Base-by-base conservation (phyloP, 495 filamentous ascomycete genomes). In the Rostrohypoxylon terebratum region DNA sequence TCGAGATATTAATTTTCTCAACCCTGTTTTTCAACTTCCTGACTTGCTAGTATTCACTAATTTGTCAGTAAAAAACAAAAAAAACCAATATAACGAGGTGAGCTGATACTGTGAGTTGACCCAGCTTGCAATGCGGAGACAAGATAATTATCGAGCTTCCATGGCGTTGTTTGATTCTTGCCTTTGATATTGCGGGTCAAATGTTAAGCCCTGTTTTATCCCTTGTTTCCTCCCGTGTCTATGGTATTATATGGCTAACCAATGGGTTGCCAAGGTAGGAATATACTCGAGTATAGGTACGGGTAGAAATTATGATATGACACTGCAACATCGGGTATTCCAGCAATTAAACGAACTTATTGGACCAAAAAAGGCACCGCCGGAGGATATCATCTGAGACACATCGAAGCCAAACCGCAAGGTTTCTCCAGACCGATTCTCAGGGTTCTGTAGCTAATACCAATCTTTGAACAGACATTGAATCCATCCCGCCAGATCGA, bases 351-450 rank as follows among this genome's bases (percentile, higher is more conserved):
- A 14, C 8, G 23, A 71, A 40, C 16, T 48, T 53, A 71, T 74
- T 71, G 55, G 59, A 16, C 18, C 18, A n/a, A n/a, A 20, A 11
- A 4, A 11, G 34, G 33, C 8, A 9, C 50, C 10, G n/a, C n/a
- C 54, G 33, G 28, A 3, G 36, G 42, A 71, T 68, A 45, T 62
- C 68, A 45, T 68, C 38, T 59, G 50, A 71, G 63, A 68, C 63
- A 67, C 47, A 48, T 47, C 60, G 57, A 59, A 50, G 33, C 66
- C 34, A 69, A 13, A 13, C 48, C n/a, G 31, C 45, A 54, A 65
- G 68, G 59, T 16, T 74, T 67, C 72, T 71, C 72, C 68, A 62
- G 68, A 66, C 21, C 63, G 59, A 71, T 68, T 68, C 60, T 44
- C 59, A 68, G 58, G 61, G 58, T 74, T 74, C 71, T 70, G 50